Evolutionary conservation across 2,329 filamentous ascomycete species (phyloP), one percentile per base, ranked within the genome.

Genomic region (Trichoderma koningiopsis): DNA sequence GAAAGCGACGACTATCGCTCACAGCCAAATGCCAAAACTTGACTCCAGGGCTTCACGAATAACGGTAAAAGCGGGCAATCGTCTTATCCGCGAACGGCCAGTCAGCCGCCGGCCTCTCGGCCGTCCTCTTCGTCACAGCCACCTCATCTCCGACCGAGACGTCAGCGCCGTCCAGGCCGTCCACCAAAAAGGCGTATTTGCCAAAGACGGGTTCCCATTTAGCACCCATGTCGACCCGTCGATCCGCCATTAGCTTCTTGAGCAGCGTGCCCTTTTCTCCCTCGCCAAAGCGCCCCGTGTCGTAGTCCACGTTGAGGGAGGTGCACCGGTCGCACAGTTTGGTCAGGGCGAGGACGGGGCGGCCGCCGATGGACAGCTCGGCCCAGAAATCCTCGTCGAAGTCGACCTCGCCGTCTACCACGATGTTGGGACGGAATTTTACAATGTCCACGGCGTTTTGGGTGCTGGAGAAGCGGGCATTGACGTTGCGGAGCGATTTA

Each of bases 381-480:
- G 81, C 86, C 91, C 91, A 94, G 75, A 86, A 92, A 76, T 94
- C 91, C 77, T 94, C 91, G 14, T 90, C 89, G 76, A 87, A 94
- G 1, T 87, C 80, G 35, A 79, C 77, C 5, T 86, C 84, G 3
- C 88, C 89, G 47, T 86, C 85, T 1, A 93, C 79, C 1, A 94
- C 88, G 58, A 94, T 86, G 76, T 93, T 94, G 0, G 91, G 90
- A 43, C 92, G 87, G 77, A 93, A 92, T 74, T 91, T 91, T 49
- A 85, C 85, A 76, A 91, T 87, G 65, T 90, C 88, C 80, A 91
- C 75, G 35, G 84, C 78, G 14, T 79, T 81, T 0, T 80, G 78
- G 14, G 79, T 81, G 0, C 80, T 80, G 0, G 84, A 80, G 6
- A 93, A 78, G 4, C 89, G 84, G 6, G 77, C 76, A 40, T 86